Base-by-base conservation (phyloP, 306 rosid species). In the Fragaria ananassa region DNA sequence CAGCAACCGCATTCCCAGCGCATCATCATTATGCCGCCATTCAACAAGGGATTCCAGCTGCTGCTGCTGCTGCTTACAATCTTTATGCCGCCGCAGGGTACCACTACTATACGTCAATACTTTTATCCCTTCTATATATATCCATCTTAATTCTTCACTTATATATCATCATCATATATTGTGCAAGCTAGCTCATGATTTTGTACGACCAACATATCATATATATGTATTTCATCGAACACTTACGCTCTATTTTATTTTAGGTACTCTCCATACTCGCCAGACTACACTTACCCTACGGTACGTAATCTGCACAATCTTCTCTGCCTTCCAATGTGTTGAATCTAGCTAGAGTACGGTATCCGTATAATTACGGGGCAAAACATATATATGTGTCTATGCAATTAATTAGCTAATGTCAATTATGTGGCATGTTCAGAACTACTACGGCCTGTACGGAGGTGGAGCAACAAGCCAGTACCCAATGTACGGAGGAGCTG, bases 241-340 rank as follows among this genome's bases (percentile, higher is more conserved):
- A 34, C 68, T 25, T 37, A 2, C 25, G 2, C 46, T 18, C 15
- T 19, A 1, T 41, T 41, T 29, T 29, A 2, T 80, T 87, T 88
- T 89, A 95, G 98, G 96, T 95, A 95, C 85, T 92, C 98, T 83
- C 79, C 96, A 31, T 95, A 95, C 87, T 95, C 98, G 74, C 93
- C 95, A 18, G 98, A 95, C 79, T 95, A 92, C 82, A 83, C 89
- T 72, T 95, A 95, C 77, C 97, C 96, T 44, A 85, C 95, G 98
- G 98, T 63, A 21, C 14, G 31, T 56, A 27, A 60, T 94, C 80
- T 81, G 93, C 89, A 79, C 82, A 35, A 6, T 5, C 51, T 79
- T 74, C 73, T 70, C 31, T 57, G 7, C 80, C 53, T 57, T 37
- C 42, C 1, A 4, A 27, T 56, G 23, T 56, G 18, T 23, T 53